A percentile compares a stretch with the other conserved stretches of the same genome.
phyloP scores from a whole-genome alignment of 2,329 filamentous ascomycete genomes.

The Nothophaeocryptopus gaeumannii region DNA sequence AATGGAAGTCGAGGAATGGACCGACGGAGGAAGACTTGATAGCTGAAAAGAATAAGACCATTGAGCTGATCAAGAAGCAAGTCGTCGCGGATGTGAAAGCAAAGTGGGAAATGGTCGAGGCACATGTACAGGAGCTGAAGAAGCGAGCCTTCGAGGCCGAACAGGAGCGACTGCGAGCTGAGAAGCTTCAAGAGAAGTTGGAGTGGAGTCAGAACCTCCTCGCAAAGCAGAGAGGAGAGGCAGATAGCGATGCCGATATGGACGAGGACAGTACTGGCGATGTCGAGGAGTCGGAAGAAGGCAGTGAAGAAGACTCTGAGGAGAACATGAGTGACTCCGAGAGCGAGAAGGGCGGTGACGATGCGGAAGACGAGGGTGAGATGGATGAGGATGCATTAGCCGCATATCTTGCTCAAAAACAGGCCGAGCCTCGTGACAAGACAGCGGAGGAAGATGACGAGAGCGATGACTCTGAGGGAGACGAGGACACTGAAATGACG shows the following conservation, averaged over 20 bases:
- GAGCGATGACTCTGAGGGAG: slow-evolving; percentile 10
- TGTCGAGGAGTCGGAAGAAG: slow-evolving; percentile 35
- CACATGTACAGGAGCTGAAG: slow-evolving; percentile 57
- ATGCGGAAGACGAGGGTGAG: slow-evolving; percentile 45
- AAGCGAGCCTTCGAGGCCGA: slow-evolving; percentile 60
- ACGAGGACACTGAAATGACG: not conserved
- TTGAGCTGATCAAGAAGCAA: slow-evolving; percentile 67
- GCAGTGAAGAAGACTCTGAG: slow-evolving; percentile 29
- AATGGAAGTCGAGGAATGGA: slow-evolving; percentile 70
- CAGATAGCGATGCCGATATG: slow-evolving; percentile 33
- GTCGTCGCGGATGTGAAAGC: slow-evolving; percentile 64
- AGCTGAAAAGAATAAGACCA: slow-evolving; percentile 66
- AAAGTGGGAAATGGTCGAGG: slow-evolving; percentile 58
- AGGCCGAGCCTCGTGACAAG: slow-evolving; percentile 29
- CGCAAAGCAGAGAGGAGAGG: slow-evolving; percentile 32
- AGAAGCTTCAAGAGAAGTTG: slow-evolving; percentile 62
- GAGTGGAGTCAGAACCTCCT: slow-evolving; percentile 33
- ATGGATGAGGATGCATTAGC: slow-evolving; percentile 53
- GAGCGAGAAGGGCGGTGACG: slow-evolving; percentile 46
- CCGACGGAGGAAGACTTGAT: slow-evolving; percentile 79
- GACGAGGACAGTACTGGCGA: slow-evolving; percentile 20
- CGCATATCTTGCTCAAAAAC: slow-evolving; percentile 30
- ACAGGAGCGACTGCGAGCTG: slow-evolving; percentile 66
- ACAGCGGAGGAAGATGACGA: slow-evolving; percentile 26
- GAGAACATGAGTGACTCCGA: slow-evolving; percentile 31